These are phyloP conservation scores for Naganishia liquefaciens DNA, from an alignment of 1,284 basidiomycete genomes.

Conservation along the genomic window DNA sequence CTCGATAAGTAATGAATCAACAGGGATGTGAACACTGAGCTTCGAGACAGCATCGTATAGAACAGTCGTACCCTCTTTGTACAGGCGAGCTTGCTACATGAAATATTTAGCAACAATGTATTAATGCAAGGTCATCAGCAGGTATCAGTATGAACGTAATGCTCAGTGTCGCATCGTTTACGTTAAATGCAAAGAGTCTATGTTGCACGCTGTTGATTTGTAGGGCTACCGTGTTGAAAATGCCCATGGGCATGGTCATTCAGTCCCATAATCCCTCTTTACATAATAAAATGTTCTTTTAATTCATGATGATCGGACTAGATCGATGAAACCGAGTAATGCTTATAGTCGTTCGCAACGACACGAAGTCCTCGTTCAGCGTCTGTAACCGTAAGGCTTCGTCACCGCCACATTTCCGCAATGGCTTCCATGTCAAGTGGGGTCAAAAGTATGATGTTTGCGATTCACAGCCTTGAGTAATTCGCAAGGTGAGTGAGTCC, in stretches of 20 bases:
- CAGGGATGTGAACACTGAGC: too few relatives aligned
- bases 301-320: conserved; percentile 2
- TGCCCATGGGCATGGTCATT: conserved; percentile 1
- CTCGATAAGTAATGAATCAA: too few relatives aligned
- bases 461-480: conserved; percentile 1
- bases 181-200: too few relatives aligned
- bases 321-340: background rate
- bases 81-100: too few relatives aligned
- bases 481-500: conserved; percentile 2
- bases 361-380: conserved; percentile 9
- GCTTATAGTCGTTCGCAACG: conserved; percentile 2
- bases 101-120: too few relatives aligned
- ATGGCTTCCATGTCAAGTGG: background rate
- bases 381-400: background rate
- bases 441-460: background rate
- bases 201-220: too few relatives aligned
- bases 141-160: too few relatives aligned
- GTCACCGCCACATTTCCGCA: conserved; percentile 5
- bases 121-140: too few relatives aligned
- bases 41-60: too few relatives aligned
- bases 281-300: background rate
- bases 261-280: background rate
- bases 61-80: too few relatives aligned
- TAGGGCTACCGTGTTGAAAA: too few relatives aligned
- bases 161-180: too few relatives aligned